Evolutionary conservation across 192 early-diverging fungal genomes (phyloP), one percentile per base, ranked within the genome.

Genomic region (Podila verticillata): DNA sequence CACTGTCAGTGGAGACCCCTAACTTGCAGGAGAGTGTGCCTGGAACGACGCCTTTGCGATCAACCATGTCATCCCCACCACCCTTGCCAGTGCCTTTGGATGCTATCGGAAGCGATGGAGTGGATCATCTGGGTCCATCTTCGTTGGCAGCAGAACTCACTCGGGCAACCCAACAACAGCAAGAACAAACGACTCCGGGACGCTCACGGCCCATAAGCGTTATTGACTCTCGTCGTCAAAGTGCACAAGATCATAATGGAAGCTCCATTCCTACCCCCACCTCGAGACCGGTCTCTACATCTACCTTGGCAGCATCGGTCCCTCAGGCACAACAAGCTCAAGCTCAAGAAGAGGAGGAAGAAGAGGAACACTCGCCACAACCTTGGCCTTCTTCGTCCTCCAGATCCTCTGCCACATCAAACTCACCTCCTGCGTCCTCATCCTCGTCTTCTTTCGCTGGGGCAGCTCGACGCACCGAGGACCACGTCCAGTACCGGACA

Each of bases 401-500:
- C 7, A 44, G 20, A 24, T 22, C 61, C 5, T 29, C 32, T 20
- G 5, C 35, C 15, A 35, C 63, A 49, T 30, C 47, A 4, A 65
- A n/a, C 15, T 9, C 44, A 49, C n/a, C 24, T 44, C 7, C 48
- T 10, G 24, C 12, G 19, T 28, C 13, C 9, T 65, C 63, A 2
- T 30, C 26, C 26, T 26, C 44, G 19, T 8, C 22, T 24, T 34
- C 34, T 32, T 22, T 26, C 32, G 13, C 7, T 6, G 48, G 44
- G 20, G n/a, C n/a, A n/a, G 24, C 13, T 12, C 5, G 29, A 10
- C 30, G 65, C 15, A 60, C 61, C 12, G 39, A 67, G 19, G 61
- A 61, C 4, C 73, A 68, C 36, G 59, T 74, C 29, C 70, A 80
- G 57, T 72, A 68, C 49, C 65, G 77, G 9, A 80, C 70, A 5